A percentile compares a stretch with the other conserved stretches of the same genome.
Conservation (phyloP, 192 early-diverging fungal genomes). For the Phycomyces blakesleeanus region DNA sequence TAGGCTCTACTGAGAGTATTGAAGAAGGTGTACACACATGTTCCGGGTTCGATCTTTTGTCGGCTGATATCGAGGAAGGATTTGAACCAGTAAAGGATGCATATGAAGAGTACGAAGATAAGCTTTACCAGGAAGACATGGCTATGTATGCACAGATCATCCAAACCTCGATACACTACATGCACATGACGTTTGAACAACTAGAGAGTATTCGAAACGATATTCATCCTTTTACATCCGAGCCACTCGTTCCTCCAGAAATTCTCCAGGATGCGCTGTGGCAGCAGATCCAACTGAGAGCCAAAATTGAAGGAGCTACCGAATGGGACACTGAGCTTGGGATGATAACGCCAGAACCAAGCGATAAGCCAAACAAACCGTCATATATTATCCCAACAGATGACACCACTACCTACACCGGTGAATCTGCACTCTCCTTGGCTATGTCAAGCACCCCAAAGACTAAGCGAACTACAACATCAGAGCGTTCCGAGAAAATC, state of each 20-base stretch:
- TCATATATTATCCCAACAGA: constrained; percentile 28
- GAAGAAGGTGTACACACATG: too few species aligned
- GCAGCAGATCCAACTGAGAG: constrained; percentile 47
- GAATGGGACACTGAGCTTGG: constrained; percentile 31
- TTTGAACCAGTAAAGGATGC: background rate
- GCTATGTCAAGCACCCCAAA: background rate
- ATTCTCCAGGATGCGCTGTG: constrained; percentile 48
- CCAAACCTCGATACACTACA: constrained; percentile 38
- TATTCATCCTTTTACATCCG: constrained; percentile 31
- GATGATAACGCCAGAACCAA: constrained; percentile 12
- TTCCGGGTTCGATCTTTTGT: too few species aligned
- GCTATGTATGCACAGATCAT: background rate
- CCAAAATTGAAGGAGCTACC: constrained; percentile 36
- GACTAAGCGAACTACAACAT: background rate
- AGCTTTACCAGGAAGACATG: background rate
- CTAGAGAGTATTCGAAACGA: constrained; percentile 41
- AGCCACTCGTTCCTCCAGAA: constrained; percentile 29
- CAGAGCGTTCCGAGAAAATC: background rate
- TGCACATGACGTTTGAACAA: constrained; percentile 54
- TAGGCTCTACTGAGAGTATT: too few species aligned
- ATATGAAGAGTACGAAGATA: background rate
- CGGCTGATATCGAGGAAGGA: background rate
- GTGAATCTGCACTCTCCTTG: constrained; percentile 24
- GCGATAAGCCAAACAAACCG: background rate
- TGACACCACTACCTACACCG: constrained; percentile 31